Base-by-base conservation (phyloP, 495 filamentous ascomycete genomes). In the Neurospora sp. region DNA sequence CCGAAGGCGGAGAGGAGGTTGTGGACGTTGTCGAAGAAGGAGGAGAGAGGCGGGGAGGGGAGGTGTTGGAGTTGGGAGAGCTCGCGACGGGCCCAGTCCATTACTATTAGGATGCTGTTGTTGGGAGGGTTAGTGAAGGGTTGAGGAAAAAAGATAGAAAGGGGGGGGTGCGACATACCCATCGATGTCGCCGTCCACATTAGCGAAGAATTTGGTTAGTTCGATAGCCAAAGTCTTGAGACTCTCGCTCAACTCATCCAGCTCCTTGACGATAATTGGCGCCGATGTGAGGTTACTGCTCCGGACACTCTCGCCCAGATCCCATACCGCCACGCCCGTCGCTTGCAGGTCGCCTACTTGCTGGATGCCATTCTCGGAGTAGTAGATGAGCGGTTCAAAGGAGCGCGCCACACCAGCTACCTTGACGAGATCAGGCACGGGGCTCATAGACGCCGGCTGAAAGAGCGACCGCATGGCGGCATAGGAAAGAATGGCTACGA, bases 81-180 rank as follows among this genome's bases (percentile, higher is more conserved):
- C 82, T 97, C 93, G 69, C 93, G 90, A 77, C 91, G 90, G 39
- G 93, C 92, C 94, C 94, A 97, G 80, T 96, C 93, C 93, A 97
- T 97, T 17, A 94, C 92, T 54, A 95, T 91, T 37, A 97, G 85
- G 73, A 97, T 96, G 71, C 91, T 89, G 24, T 28, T 28, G 24
- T 28, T 28, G 24, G 24, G 24, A 28, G 24, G 24, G 24, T 28
- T 28, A 28, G 34, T 37, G 37, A 37, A 37, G 39, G 5, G 7
- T 43, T 11, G 40, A 42, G 15, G 39, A 19, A 8, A 31, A 21
- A 4, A 15, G n/a, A n/a, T n/a, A 11, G 40, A 11, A 36, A 15
- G 9, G 7, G 38, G 28, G 15, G 28, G 10, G 3, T 3, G 13
- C 9, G 69, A 76, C 81, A 73, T 81, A 88, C 87, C 84, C 90